Evolutionary conservation across 2,329 filamentous ascomycete genomes (phyloP).

Genomic region (Sclerotinia nivalis): DNA sequence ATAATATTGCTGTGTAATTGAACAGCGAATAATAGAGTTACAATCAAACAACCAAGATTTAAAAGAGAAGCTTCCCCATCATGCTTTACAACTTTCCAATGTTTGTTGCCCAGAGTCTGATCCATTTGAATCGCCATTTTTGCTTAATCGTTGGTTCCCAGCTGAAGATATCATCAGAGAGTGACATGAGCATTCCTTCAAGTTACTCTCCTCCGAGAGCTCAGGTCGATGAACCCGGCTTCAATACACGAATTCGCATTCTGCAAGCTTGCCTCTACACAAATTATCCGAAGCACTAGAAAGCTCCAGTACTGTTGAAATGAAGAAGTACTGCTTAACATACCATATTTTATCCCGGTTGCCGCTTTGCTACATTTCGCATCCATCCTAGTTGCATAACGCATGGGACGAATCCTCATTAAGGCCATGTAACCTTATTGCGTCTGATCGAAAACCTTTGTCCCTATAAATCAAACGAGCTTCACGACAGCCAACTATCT

Average conservation of each 20-base stretch:
- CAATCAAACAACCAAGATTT: not conserved
- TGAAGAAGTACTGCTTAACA: not conserved
- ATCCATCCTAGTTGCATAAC: not conserved
- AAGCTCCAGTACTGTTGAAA: not conserved
- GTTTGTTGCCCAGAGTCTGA: not conserved
- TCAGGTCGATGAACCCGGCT: not conserved
- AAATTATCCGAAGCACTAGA: not conserved
- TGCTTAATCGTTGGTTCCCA: not conserved
- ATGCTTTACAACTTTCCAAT: not conserved
- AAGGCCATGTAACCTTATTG: not conserved
- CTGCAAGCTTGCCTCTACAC: not conserved
- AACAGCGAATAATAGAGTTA: too few species aligned
- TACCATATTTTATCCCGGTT: not conserved
- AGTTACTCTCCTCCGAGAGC: not conserved
- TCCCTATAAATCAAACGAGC: not conserved
- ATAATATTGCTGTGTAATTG: not conserved
- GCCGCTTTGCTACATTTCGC: conserved; percentile 15
- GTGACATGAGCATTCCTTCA: not conserved
- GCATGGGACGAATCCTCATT: not conserved
- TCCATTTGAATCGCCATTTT: not conserved
- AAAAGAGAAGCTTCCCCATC: not conserved
- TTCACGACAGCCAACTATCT: not conserved
- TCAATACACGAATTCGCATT: not conserved
- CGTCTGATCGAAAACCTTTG: not conserved
- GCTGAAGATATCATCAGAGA: not conserved